These are phyloP conservation scores for Microthyrium microscopicum DNA, from an alignment of 2,329 filamentous ascomycete species.

Conservation along the genomic window DNA sequence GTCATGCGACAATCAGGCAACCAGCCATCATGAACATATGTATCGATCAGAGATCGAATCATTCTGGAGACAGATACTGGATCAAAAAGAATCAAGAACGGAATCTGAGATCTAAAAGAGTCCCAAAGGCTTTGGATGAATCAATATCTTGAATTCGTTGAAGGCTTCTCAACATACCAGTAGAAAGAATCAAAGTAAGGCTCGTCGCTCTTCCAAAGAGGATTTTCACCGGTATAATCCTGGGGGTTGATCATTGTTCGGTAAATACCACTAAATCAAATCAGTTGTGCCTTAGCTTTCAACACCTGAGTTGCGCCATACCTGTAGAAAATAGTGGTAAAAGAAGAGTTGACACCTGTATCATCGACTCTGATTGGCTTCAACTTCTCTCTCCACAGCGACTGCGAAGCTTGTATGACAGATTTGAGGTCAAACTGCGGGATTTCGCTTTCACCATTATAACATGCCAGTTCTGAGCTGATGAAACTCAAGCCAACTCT, in stretches of 20 bases:
- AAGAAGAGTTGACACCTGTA: constrained; percentile 18
- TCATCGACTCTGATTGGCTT: constrained; percentile 21
- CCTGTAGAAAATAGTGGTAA: constrained; percentile 28
- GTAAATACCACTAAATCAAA: constrained; percentile 27
- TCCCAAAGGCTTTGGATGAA: constrained; percentile 23
- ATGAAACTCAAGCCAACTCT: constrained; percentile 57
- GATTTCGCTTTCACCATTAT: constrained; percentile 53
- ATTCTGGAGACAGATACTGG: constrained; percentile 47
- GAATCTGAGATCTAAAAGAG: constrained; percentile 35
- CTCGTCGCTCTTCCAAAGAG: constrained; percentile 25
- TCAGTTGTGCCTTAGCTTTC: too few relatives aligned
- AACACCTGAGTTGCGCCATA: too few relatives aligned
- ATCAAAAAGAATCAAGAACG: constrained; percentile 52
- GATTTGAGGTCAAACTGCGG: constrained; percentile 46
- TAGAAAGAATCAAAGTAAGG: constrained; percentile 40
- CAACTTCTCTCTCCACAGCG: constrained; percentile 25
- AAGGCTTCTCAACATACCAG: constrained; percentile 28
- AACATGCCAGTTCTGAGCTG: constrained; percentile 47
- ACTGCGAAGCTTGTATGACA: constrained; percentile 26
- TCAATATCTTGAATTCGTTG: not conserved
- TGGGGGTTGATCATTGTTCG: constrained; percentile 29
- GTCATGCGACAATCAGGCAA: constrained; percentile 64
- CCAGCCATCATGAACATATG: constrained; percentile 54
- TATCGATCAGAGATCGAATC: constrained; percentile 55
- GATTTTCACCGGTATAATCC: constrained; percentile 31